Conservation (phyloP, 257 asterid genomes). For the Solanum clarkiae region DNA sequence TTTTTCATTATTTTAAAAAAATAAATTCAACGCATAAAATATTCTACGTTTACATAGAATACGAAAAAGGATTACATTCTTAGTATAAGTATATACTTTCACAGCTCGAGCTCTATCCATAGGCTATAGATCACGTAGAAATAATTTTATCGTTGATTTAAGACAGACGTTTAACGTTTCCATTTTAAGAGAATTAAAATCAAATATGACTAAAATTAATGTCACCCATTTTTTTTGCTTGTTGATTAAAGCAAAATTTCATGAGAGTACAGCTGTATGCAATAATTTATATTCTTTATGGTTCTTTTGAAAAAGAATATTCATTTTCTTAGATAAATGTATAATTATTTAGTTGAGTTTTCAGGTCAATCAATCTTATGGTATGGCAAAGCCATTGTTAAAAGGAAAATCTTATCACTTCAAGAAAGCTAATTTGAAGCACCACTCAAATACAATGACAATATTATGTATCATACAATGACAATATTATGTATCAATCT, state of each 20-base stretch:
- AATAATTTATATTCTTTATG: neutral
- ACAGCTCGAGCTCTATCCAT: accelerated
- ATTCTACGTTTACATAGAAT: accelerated
- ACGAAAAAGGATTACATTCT: accelerated
- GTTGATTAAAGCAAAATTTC: neutral
- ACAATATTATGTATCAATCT: neutral
- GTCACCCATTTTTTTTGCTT: neutral
- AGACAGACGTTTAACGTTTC: too few relatives aligned
- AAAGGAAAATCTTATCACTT: neutral
- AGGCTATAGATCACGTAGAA: neutral
- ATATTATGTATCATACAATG: neutral
- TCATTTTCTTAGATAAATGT: neutral
- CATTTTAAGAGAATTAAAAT: neutral
- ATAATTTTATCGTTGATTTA: too few relatives aligned
- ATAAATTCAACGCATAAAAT: neutral
- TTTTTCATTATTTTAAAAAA: neutral
- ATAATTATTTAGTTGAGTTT: neutral
- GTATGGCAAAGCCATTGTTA: neutral
- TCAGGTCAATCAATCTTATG: neutral
- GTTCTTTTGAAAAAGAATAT: neutral
- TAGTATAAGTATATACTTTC: neutral
- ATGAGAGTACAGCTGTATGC: neutral
- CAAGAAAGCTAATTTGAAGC: neutral
- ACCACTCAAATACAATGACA: neutral
- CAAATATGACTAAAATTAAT: neutral